Evolutionary conservation across 495 filamentous ascomycete genomes (phyloP).

Genomic region (Penicillium bialowiezense): DNA sequence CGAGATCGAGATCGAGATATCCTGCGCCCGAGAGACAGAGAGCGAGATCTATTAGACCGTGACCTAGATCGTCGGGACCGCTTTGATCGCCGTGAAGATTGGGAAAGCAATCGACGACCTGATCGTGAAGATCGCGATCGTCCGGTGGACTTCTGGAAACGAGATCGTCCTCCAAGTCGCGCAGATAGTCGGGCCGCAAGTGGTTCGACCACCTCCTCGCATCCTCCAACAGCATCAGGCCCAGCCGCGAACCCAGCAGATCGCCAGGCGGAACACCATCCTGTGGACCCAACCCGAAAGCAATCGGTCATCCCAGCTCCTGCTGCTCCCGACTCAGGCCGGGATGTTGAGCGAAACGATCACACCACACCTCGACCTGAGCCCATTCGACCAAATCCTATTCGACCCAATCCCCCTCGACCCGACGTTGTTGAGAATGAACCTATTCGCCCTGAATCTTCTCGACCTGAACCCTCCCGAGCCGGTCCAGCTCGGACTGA

Average conservation of each 20-base stretch:
- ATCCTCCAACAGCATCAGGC: constrained; percentile 14
- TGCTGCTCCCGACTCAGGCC: constrained; percentile 30
- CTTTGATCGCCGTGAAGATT: constrained; percentile 48
- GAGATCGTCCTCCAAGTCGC: constrained; percentile 44
- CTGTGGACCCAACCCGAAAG: constrained; percentile 32
- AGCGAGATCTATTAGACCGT: constrained; percentile 35
- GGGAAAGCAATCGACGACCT: constrained; percentile 29
- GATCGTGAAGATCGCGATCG: constrained; percentile 58
- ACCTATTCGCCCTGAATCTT: background rate
- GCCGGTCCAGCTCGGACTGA: background rate
- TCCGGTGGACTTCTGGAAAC: constrained; percentile 55
- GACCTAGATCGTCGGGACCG: constrained; percentile 41
- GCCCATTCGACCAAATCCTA: background rate
- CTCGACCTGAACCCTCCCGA: background rate
- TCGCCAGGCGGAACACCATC: constrained; percentile 22
- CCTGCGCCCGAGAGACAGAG: constrained; percentile 25
- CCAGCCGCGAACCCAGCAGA: constrained; percentile 2
- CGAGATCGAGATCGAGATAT: constrained; percentile 33
- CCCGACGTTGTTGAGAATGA: background rate
- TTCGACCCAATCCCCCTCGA: background rate
- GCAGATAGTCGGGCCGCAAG: constrained; percentile 40
- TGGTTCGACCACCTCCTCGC: constrained; percentile 22
- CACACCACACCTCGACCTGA: constrained; percentile 26
- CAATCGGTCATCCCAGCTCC: constrained; percentile 32
- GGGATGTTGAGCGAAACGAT: constrained; percentile 44